Evolutionary conservation across 2,329 filamentous ascomycete species (phyloP), one percentile per base, ranked within the genome.

Genomic region (Cercospora sojina): DNA sequence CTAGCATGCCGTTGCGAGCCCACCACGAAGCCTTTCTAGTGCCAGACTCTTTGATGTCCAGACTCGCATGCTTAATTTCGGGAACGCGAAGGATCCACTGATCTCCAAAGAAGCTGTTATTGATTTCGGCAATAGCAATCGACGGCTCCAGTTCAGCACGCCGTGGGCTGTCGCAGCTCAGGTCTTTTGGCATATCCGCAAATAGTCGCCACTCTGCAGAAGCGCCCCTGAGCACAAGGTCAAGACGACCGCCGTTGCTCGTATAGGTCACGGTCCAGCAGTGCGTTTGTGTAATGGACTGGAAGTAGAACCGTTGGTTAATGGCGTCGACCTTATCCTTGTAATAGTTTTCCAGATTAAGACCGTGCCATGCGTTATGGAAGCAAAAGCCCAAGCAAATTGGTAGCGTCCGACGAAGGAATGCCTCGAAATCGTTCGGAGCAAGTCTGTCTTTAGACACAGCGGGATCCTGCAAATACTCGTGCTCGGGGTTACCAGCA

Each of bases 401-500:
- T 0, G 74, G 74, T 23, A 77, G 56, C 1, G 35, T 25, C 1
- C 68, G 57, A 29, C 60, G 64, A 12, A 75, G 51, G 18, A 67
- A 38, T 10, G 68, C 60, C 38, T 72, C 70, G 25, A 77, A 76
- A 0, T 51, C 27, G 8, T 41, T 18, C 3, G 73, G 72, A 1
- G 74, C 61, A 16, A 74, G 71, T 7, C 84, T 80, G 5, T 65
- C 35, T 23, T 67, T 38, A 59, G 35, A 64, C 6, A 65, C 18
- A 1, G 70, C 35, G 0, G 49, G 65, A 4, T 60, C 29, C 5
- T 64, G 55, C 1, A 41, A 23, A 64, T 85, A 87, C 3, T 74
- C 69, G 69, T 87, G 85, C 7, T 71, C 69, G 0, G 87, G 87
- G 47, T 87, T 87, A 2, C 82, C 82, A 1, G 80, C 83, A 70